These are phyloP conservation scores for Daedalea quercina DNA, from an alignment of 768 basidiomycete genomes.

Conservation along the genomic window DNA sequence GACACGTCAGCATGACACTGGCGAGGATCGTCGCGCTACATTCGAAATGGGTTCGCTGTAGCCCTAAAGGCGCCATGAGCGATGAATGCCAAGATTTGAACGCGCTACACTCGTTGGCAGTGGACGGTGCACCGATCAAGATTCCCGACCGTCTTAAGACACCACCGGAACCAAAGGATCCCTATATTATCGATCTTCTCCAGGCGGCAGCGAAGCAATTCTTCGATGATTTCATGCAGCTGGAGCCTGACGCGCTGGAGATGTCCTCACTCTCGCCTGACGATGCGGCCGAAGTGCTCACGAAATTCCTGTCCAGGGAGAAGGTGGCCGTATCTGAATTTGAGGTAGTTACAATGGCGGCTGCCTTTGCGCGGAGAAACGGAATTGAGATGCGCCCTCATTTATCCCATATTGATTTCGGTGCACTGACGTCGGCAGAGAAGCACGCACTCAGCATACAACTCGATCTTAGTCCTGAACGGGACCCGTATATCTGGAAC, in stretches of 20 bases:
- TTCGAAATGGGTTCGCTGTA: conserved; percentile 50
- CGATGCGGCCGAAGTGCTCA: conserved; percentile 36
- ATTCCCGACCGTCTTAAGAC: conserved; percentile 50
- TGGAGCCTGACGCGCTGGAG: conserved; percentile 11
- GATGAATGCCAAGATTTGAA: conserved; percentile 67
- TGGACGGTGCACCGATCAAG: conserved; percentile 56
- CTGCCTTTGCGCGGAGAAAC: conserved; percentile 37
- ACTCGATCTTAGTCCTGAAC: conserved; percentile 30
- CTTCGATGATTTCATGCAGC: conserved; percentile 33
- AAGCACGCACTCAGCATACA: conserved; percentile 44
- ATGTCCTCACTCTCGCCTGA: conserved; percentile 19
- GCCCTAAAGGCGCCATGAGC: conserved; percentile 50
- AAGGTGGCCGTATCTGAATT: conserved; percentile 56
- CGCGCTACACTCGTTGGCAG: conserved; percentile 62
- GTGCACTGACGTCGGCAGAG: conserved; percentile 45
- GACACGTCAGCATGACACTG: conserved; percentile 41
- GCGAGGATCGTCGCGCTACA: conserved; percentile 53
- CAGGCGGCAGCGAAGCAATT: conserved; percentile 41
- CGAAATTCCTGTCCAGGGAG: conserved; percentile 40
- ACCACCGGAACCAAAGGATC: conserved; percentile 38
- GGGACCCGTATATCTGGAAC: conserved; percentile 54
- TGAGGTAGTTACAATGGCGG: conserved; percentile 48
- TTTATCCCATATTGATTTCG: conserved; percentile 47
- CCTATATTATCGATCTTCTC: conserved; percentile 49
- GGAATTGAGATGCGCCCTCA: conserved; percentile 38